A percentile compares a stretch with the other conserved stretches of the same genome.
phyloP scores from a whole-genome alignment of 768 basidiomycete genomes.

The Rhodosporidiobolus odoratus region DNA sequence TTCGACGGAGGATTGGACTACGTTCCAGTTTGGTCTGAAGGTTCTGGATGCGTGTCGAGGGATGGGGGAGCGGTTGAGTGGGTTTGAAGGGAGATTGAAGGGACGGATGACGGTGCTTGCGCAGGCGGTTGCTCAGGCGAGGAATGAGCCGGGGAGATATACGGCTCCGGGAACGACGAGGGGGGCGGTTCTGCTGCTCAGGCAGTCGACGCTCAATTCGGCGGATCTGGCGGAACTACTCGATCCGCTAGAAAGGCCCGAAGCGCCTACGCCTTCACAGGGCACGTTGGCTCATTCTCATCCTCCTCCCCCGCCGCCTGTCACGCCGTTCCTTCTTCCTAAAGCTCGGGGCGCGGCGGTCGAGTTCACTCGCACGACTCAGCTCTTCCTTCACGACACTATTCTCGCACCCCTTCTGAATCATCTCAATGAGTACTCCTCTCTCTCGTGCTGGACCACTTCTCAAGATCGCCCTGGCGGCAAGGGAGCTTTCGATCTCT shows the following conservation, averaged over 20 bases:
- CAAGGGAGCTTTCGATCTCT: conserved; percentile 52
- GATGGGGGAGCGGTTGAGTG: conserved; percentile 61
- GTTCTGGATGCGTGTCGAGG: conserved; percentile 73
- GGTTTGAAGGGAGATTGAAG: conserved; percentile 68
- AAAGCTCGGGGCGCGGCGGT: conserved; percentile 28
- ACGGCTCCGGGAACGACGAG: conserved; percentile 56
- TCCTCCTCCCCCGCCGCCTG: conserved; percentile 2
- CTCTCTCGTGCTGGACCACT: conserved; percentile 61
- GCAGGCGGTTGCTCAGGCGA: conserved; percentile 57
- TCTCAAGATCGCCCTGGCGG: conserved; percentile 52
- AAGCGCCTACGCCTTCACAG: not conserved
- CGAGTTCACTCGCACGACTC: conserved; percentile 54
- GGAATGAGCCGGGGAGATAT: conserved; percentile 56
- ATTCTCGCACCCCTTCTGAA: conserved; percentile 75
- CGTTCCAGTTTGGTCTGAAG: conserved; percentile 75
- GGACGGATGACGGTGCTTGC: conserved; percentile 59
- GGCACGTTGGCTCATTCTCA: not conserved
- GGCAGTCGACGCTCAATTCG: conserved; percentile 79
- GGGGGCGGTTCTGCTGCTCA: conserved; percentile 65
- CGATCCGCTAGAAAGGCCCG: conserved; percentile 45
- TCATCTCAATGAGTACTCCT: conserved; percentile 66
- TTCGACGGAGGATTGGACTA: conserved; percentile 77
- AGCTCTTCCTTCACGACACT: conserved; percentile 69
- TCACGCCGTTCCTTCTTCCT: conserved; percentile 33
- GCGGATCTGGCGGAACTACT: conserved; percentile 64